Conservation (phyloP, 257 asterid genomes). For the Fraxinus cuspidata region DNA sequence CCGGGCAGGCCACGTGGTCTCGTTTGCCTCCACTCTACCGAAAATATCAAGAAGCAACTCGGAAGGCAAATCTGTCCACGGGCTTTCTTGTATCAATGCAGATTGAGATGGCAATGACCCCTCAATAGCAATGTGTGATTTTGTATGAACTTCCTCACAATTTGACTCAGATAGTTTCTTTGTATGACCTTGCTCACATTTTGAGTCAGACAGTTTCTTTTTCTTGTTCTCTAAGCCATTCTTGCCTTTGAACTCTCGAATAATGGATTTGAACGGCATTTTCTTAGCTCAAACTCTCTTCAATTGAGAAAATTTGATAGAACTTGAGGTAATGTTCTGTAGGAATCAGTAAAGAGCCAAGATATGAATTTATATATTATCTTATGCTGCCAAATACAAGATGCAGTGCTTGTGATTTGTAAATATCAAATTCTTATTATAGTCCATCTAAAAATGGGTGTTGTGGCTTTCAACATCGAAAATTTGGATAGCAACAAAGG, state of each 20-base stretch:
- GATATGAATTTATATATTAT: no score
- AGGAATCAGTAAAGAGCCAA: background rate
- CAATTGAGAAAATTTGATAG: background rate
- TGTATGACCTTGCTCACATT: conserved; percentile 29
- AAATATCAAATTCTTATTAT: no score
- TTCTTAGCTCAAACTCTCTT: conserved; percentile 22
- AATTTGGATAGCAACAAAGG: background rate
- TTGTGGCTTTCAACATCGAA: no score
- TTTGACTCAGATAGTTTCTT: conserved; percentile 36
- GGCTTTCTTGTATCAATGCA: conserved; percentile 39
- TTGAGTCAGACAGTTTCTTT: conserved; percentile 35
- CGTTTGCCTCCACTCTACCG: conserved; percentile 49
- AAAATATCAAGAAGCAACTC: conserved; percentile 71
- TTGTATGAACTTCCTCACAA: conserved; percentile 32
- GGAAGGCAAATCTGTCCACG: conserved; percentile 53
- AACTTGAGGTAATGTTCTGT: background rate
- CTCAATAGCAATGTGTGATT: conserved; percentile 41
- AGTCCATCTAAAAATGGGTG: no score
- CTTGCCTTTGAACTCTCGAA: conserved; percentile 35
- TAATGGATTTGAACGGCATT: conserved; percentile 44
- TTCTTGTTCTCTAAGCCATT: conserved; percentile 32
- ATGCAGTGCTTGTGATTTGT: no score
- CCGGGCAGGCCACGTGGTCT: conserved; percentile 61
- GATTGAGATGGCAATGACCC: conserved; percentile 34
- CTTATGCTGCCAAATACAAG: no score